phyloP scores from a whole-genome alignment of 2,329 filamentous ascomycete species.

The Ascocoryne sarcoides region DNA sequence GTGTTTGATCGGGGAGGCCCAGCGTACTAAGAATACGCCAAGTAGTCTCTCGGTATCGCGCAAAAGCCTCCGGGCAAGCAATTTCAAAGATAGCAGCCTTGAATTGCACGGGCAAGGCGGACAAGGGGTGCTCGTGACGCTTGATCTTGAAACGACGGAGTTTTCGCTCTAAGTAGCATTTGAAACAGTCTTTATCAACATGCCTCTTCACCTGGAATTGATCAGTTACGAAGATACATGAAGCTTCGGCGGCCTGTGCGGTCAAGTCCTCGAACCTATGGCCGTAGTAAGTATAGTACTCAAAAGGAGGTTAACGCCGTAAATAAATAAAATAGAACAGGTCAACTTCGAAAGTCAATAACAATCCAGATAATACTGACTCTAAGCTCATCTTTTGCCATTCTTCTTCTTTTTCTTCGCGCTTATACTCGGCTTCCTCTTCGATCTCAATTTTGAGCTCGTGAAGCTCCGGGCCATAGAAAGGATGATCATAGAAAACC shows the following conservation, averaged over 20 bases:
- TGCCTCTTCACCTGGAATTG: slow-evolving; percentile 26
- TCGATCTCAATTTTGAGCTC: slow-evolving; percentile 30
- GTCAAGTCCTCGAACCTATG: slow-evolving; percentile 30
- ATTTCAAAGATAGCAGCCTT: slow-evolving; percentile 45
- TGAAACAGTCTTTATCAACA: slow-evolving; percentile 33
- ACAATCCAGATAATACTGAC: too few relatives aligned
- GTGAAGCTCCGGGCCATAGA: slow-evolving; percentile 28
- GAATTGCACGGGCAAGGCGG: slow-evolving; percentile 27
- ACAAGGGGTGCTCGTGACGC: slow-evolving; percentile 43
- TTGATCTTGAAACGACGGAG: slow-evolving; percentile 35
- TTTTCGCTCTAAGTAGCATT: slow-evolving; percentile 33
- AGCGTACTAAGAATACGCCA: slow-evolving; percentile 38
- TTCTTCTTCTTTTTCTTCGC: slow-evolving; percentile 33
- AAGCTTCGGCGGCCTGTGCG: slow-evolving; percentile 25
- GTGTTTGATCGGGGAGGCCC: too few relatives aligned
- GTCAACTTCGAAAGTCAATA: too few relatives aligned
- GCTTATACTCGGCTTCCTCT: slow-evolving; percentile 22
- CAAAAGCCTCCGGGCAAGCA: slow-evolving; percentile 34
- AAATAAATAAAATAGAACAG: too few relatives aligned
- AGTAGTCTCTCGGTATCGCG: slow-evolving; percentile 42
- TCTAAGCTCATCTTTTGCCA: slow-evolving; percentile 23
- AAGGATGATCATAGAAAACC: slow-evolving; percentile 6
- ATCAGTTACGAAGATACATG: slow-evolving; percentile 29
- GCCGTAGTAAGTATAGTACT: not conserved
- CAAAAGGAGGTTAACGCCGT: too few relatives aligned